Base-by-base conservation (phyloP, 352 stramenopile species). In the Pythium aristosporum region DNA sequence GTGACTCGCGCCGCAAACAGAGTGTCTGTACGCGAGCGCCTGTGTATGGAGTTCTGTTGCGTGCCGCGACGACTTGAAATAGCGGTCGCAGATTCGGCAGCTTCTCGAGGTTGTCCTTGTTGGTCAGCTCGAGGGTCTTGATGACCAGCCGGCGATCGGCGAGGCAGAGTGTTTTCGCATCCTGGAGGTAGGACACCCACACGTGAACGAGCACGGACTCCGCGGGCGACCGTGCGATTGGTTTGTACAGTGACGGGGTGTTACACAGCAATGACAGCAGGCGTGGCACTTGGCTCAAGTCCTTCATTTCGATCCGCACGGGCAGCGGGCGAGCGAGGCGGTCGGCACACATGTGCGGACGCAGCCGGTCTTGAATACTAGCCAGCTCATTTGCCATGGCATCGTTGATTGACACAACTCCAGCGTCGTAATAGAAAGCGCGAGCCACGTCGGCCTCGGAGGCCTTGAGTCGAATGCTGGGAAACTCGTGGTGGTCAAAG, bases 401-500 rank as follows among this genome's bases (percentile, higher is more conserved):
- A 20, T 16, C 39, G 39, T 16, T n/a, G 39, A 15, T 39, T 39
- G 39, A 46, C 12, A 9, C 39, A 15, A 46, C 13, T 0, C 39
- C 15, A 46, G 9, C 5, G 7, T n/a, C 34, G 11, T 13, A 39
- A 13, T 39, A 39, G 11, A 39, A 46, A 15, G 16, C 39, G 15
- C 39, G 13, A 20, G 9, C 39, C 39, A 46, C 39, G 15, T 46
- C 39, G 2, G 7, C 39, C 12, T 46, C 39, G 18, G 9, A 1
- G 39, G 18, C 18, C 13, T 21, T 16, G 39, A 46, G 11, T 9
- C 39, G 39, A 20, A 46, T 46, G 7, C 39, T 18, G 5, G 47
- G 47, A 13, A 28, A 32, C 23, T 36, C 47, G 18, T 16, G 25
- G 16, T 36, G 47, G 13, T 54, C 55, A 44, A 62, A 62, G 55